Conservation (phyloP, 2,329 filamentous ascomycete genomes). For the Didymosphaeria variabile region DNA sequence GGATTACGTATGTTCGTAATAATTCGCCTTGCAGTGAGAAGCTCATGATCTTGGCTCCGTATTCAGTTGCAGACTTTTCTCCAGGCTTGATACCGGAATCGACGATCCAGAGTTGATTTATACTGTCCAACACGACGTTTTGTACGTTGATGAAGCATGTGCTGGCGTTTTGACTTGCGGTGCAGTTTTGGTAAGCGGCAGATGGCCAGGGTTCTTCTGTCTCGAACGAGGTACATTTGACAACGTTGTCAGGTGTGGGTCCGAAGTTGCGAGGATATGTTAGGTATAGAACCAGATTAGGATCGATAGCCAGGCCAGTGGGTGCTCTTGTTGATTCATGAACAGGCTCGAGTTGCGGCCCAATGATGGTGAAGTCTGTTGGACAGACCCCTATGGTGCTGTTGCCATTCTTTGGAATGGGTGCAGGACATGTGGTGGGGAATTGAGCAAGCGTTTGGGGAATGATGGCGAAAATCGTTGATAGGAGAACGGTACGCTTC, state of each 20-base stretch:
- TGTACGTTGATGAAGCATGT: conserved; percentile 58
- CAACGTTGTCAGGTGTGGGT: conserved; percentile 50
- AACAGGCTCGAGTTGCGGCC: conserved; percentile 46
- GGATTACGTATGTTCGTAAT: conserved; percentile 51
- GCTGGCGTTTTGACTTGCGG: conserved; percentile 47
- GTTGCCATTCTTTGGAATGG: background rate
- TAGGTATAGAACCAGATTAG: conserved; percentile 50
- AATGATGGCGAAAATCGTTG: background rate
- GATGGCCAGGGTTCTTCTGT: conserved; percentile 53
- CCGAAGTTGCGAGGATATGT: conserved; percentile 54
- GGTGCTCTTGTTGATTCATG: conserved; percentile 50
- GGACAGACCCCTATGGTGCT: conserved; percentile 31
- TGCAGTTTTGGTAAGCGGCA: conserved; percentile 53
- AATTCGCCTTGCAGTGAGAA: conserved; percentile 48
- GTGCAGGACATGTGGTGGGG: conserved; percentile 5
- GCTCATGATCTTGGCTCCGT: conserved; percentile 55
- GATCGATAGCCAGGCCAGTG: conserved; percentile 53
- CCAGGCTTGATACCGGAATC: conserved; percentile 52
- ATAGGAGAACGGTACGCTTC: background rate
- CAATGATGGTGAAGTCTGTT: conserved; percentile 50
- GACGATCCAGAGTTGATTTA: conserved; percentile 53
- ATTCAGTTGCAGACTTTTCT: conserved; percentile 37
- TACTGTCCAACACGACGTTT: conserved; percentile 54
- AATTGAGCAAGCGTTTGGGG: background rate
- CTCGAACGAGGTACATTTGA: conserved; percentile 50